Conservation (phyloP, 371 early-diverging fungal species). For the Mortierella sp. region DNA sequence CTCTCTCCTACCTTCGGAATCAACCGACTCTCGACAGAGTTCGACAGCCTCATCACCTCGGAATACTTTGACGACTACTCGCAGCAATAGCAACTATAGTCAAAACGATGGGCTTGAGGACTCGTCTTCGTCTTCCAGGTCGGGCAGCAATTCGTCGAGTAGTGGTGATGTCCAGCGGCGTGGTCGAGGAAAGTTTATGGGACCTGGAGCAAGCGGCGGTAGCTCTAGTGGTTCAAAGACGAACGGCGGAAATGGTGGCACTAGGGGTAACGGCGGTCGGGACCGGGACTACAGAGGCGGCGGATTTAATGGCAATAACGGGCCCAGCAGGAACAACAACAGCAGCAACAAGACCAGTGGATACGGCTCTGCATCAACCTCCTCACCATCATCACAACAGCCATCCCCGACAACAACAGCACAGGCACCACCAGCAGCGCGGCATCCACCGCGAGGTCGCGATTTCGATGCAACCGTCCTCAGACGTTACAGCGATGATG, state of each 20-base stretch:
- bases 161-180: constrained; percentile 39
- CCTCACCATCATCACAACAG: constrained; percentile 6
- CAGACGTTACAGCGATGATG: constrained; percentile 45
- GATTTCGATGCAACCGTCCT: constrained; percentile 60
- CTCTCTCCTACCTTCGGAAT: not conserved
- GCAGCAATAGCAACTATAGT: constrained; percentile 13
- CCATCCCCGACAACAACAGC: constrained; percentile 21
- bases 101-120: constrained; percentile 14
- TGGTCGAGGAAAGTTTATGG: constrained; percentile 53
- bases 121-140: constrained; percentile 19
- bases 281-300: constrained; percentile 9
- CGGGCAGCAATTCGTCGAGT: constrained; percentile 20
- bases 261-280: not conserved
- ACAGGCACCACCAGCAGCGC: constrained; percentile 13
- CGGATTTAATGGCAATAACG: not conserved
- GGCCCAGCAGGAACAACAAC: not conserved
- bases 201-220: not conserved
- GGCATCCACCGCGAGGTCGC: constrained; percentile 55
- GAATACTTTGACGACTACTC: not conserved
- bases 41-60: constrained; percentile 16
- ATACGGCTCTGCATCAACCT: constrained; percentile 8
- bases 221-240: not conserved
- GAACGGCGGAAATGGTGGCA: not conserved
- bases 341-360: constrained; percentile 9
- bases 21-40: constrained; percentile 14